phyloP scores from a whole-genome alignment of 352 stramenopile species.

The Pythium vanterpoolii region DNA sequence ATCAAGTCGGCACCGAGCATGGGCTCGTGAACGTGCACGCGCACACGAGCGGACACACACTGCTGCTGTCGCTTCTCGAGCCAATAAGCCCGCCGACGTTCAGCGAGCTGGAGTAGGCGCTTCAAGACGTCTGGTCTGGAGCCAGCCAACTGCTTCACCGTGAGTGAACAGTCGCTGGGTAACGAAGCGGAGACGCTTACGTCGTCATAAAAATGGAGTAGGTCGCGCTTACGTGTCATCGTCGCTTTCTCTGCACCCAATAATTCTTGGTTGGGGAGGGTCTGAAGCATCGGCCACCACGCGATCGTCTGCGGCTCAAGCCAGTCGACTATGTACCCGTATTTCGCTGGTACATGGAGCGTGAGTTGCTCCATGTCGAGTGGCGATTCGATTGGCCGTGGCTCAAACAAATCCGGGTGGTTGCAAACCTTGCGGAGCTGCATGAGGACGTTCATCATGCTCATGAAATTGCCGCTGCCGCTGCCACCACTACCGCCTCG shows the following conservation, averaged over 20 bases:
- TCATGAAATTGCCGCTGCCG: constrained; percentile 90
- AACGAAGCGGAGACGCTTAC: constrained; percentile 10
- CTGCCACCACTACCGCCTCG: constrained; percentile 52
- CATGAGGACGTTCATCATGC: constrained; percentile 99
- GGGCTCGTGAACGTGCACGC: constrained; percentile 27
- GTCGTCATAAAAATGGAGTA: constrained; percentile 23
- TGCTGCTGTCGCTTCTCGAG: constrained; percentile 2
- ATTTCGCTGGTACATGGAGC: constrained; percentile 32
- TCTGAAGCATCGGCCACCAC: constrained; percentile 33
- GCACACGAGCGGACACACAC: neutral
- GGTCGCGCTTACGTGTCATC: neutral
- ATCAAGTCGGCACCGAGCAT: constrained; percentile 49
- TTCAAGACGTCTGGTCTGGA: constrained; percentile 12
- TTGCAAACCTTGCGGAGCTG: constrained; percentile 98
- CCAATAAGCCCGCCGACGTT: constrained; percentile 7
- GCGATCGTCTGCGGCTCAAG: constrained; percentile 20
- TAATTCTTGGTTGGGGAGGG: constrained; percentile 48
- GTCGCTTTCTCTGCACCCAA: constrained; percentile 2
- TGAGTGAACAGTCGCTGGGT: constrained; percentile 8
- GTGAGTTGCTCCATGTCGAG: constrained; percentile 72
- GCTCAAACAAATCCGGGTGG: constrained; percentile 98
- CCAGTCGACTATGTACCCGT: constrained; percentile 43
- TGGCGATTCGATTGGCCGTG: constrained; percentile 93
- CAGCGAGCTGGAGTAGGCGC: constrained; percentile 2
- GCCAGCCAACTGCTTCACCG: neutral